Evolutionary conservation across 2,329 filamentous ascomycete genomes (phyloP).

Genomic region (Penicillium sp.): DNA sequence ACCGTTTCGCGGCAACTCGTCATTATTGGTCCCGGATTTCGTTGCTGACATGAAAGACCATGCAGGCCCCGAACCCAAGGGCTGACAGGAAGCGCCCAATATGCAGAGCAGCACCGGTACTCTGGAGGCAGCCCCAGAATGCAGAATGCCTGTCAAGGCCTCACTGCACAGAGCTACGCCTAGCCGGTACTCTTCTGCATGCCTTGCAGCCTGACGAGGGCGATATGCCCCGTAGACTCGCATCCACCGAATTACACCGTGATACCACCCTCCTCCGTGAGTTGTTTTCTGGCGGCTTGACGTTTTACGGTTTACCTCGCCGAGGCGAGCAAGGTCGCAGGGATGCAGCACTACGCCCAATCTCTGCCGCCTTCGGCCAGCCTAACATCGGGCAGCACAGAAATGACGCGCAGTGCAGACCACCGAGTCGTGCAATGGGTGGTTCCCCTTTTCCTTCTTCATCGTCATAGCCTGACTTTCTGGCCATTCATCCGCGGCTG

Average conservation of each 20-base stretch:
- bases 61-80: constrained; percentile 10
- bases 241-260: constrained; percentile 24
- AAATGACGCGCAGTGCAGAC: constrained; percentile 19
- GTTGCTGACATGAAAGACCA: constrained; percentile 16
- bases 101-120: neutral
- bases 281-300: neutral
- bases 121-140: neutral
- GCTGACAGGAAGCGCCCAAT: neutral
- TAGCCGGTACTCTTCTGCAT: constrained; percentile 15
- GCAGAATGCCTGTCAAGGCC: constrained; percentile 2
- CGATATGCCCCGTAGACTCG: constrained; percentile 22
- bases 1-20: constrained; percentile 4
- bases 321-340: constrained; percentile 3
- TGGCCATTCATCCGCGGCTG: constrained; percentile 9
- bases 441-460: constrained; percentile 3
- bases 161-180: constrained; percentile 7
- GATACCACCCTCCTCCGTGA: constrained; percentile 19
- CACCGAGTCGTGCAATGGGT: constrained; percentile 6
- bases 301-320: neutral
- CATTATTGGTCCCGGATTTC: constrained; percentile 21
- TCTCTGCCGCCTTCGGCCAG: neutral
- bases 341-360: constrained; percentile 3
- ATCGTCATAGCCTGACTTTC: constrained; percentile 14
- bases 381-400: constrained; percentile 13
- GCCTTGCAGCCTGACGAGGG: constrained; percentile 25